These are phyloP conservation scores for Orychophragmus violaceus DNA, from an alignment of 345 rosid genomes.

Conservation along the genomic window DNA sequence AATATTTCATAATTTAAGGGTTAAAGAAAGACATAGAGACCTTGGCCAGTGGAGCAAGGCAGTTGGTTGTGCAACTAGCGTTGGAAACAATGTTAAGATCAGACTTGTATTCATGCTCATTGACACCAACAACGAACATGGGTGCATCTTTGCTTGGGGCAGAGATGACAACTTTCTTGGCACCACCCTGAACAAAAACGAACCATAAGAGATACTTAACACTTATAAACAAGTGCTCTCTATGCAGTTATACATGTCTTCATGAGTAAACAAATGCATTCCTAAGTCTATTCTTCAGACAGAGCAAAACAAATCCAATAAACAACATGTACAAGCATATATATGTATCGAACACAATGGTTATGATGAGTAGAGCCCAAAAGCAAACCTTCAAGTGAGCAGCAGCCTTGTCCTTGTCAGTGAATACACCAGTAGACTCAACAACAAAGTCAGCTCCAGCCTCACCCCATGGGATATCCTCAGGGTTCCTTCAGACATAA, in stretches of 20 bases:
- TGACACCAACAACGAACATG: constrained; percentile 92
- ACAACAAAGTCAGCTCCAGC: constrained; percentile 73
- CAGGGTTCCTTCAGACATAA: constrained; percentile 56
- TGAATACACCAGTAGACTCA: constrained; percentile 86
- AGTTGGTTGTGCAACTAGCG: constrained; percentile 95
- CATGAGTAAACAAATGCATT: not conserved
- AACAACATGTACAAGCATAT: not conserved
- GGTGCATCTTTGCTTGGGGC: constrained; percentile 96
- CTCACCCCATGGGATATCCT: constrained; percentile 86
- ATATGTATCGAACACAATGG: not conserved
- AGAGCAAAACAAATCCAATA: not conserved
- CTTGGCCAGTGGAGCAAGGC: constrained; percentile 93
- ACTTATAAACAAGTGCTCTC: not conserved
- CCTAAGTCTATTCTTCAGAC: not conserved
- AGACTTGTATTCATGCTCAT: constrained; percentile 76
- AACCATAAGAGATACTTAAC: not conserved
- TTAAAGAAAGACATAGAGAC: constrained; percentile 12
- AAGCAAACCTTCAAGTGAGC: constrained; percentile 74
- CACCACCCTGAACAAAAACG: constrained; percentile 59
- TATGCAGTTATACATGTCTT: too few relatives aligned
- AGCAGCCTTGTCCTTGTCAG: constrained; percentile 90
- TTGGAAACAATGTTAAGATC: constrained; percentile 71
- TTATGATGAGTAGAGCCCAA: too few relatives aligned
- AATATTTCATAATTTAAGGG: not conserved
- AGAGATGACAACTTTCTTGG: constrained; percentile 84